Conservation (phyloP, 2,329 filamentous ascomycete species). For the Whalleya microplaca region DNA sequence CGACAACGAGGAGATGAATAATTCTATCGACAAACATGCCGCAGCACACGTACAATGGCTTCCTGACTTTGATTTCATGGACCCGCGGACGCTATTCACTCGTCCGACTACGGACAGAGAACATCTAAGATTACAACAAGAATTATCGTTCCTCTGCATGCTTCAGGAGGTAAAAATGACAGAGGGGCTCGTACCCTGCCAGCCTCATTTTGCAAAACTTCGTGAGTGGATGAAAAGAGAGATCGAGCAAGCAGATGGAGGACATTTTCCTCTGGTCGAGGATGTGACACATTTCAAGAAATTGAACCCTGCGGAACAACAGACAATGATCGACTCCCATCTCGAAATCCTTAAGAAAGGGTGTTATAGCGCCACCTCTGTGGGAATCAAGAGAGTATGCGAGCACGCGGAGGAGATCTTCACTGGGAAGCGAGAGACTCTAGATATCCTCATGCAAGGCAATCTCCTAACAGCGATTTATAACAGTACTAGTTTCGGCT, state of each 20-base stretch:
- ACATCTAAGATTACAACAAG: constrained; percentile 31
- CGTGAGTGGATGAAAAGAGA: constrained; percentile 35
- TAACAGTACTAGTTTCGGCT: constrained; percentile 29
- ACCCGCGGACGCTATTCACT: constrained; percentile 30
- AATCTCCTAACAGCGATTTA: constrained; percentile 37
- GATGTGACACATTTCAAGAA: constrained; percentile 6
- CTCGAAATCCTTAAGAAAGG: constrained; percentile 23
- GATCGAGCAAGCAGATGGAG: constrained; percentile 13
- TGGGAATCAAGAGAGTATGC: constrained; percentile 26
- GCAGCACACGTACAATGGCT: constrained; percentile 37
- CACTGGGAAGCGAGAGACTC: constrained; percentile 28
- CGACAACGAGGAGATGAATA: constrained; percentile 20
- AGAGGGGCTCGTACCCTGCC: constrained; percentile 20
- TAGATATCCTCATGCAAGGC: constrained; percentile 38
- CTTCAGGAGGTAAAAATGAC: constrained; percentile 24
- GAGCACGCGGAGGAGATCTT: constrained; percentile 27
- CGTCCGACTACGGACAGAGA: constrained; percentile 18
- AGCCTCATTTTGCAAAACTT: constrained; percentile 34
- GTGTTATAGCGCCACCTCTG: constrained; percentile 18
- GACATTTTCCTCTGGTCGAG: constrained; percentile 19
- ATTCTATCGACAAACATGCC: constrained; percentile 29
- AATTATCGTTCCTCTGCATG: constrained; percentile 36
- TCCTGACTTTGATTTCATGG: constrained; percentile 37
- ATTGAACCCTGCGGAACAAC: constrained; percentile 6
- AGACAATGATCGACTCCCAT: constrained; percentile 15